Evolutionary conservation across 1,139 yeast species (phyloP).

Genomic region (Protomyces macrosporus): DNA sequence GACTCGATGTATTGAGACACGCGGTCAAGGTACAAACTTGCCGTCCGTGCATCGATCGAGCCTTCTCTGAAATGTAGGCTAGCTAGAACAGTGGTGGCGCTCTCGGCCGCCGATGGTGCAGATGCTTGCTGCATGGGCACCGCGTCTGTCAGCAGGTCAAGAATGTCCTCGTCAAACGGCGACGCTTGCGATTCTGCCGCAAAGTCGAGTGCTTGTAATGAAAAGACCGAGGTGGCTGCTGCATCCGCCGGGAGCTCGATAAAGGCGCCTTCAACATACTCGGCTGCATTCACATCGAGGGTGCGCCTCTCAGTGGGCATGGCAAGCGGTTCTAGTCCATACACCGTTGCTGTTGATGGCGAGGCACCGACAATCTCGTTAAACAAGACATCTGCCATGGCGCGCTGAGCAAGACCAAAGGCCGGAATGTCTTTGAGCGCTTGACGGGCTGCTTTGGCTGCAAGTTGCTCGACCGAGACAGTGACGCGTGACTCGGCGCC

Average conservation of each 20-base stretch:
- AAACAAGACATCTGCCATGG: conserved; percentile 6
- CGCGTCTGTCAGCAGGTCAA: conserved; percentile 5
- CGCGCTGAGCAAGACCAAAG: conserved; percentile 11
- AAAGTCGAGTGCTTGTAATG: conserved; percentile 2
- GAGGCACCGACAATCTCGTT: conserved; percentile 6
- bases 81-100: conserved; percentile 1
- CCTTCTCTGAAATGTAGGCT: conserved; percentile 20
- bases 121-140: not conserved
- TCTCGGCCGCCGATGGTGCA: not conserved
- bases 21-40: conserved; percentile 13
- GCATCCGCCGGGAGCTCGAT: conserved; percentile 7
- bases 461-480: conserved; percentile 16
- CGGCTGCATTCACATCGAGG: conserved; percentile 1
- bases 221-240: not conserved
- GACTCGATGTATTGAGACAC: conserved; percentile 19
- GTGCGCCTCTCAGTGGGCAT: not conserved
- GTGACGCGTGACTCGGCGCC: conserved; percentile 14
- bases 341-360: not conserved
- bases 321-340: not conserved
- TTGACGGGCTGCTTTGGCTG: conserved; percentile 23
- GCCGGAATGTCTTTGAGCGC: conserved; percentile 22
- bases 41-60: conserved; percentile 2
- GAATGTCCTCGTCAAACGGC: not conserved
- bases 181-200: not conserved
- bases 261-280: conserved; percentile 9